Evolutionary conservation across 805 yeast genomes (phyloP).

Genomic region (Metschnikowia kofuensis): DNA sequence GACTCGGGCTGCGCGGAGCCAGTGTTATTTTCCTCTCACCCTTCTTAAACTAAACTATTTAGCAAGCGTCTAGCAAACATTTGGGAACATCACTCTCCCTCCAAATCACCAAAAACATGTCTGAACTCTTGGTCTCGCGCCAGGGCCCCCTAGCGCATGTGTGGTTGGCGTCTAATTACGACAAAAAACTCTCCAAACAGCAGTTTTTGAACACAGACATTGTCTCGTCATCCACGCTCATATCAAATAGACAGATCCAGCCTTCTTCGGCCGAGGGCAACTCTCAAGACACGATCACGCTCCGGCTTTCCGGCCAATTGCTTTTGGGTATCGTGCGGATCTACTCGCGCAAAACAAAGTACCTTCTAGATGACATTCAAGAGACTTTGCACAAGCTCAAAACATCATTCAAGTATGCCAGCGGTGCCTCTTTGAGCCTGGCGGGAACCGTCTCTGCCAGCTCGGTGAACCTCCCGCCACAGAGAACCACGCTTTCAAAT

Average conservation of each 20-base stretch:
- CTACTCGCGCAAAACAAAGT: constrained; percentile 81
- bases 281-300: constrained; percentile 51
- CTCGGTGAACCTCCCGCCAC: constrained; percentile 56
- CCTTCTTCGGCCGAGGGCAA: constrained; percentile 4
- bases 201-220: constrained; percentile 74
- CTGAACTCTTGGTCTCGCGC: constrained; percentile 42
- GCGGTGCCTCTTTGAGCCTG: constrained; percentile 26
- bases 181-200: constrained; percentile 67
- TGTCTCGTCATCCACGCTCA: constrained; percentile 42
- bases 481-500: constrained; percentile 58
- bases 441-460: constrained; percentile 27
- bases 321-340: constrained; percentile 84
- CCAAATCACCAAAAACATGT: constrained; percentile 4
- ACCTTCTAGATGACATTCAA: constrained; percentile 76
- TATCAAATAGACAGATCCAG: constrained; percentile 60
- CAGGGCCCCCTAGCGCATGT: constrained; percentile 87
- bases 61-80: neutral
- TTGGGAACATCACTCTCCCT: neutral
- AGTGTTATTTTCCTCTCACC: neutral
- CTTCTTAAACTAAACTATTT: neutral
- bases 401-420: constrained; percentile 53
- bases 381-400: constrained; percentile 72
- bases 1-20: neutral
- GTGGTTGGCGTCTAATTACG: constrained; percentile 91
- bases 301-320: constrained; percentile 81